Evolutionary conservation across 2,329 filamentous ascomycete species (phyloP).

Genomic region (Aspergillus awamori): DNA sequence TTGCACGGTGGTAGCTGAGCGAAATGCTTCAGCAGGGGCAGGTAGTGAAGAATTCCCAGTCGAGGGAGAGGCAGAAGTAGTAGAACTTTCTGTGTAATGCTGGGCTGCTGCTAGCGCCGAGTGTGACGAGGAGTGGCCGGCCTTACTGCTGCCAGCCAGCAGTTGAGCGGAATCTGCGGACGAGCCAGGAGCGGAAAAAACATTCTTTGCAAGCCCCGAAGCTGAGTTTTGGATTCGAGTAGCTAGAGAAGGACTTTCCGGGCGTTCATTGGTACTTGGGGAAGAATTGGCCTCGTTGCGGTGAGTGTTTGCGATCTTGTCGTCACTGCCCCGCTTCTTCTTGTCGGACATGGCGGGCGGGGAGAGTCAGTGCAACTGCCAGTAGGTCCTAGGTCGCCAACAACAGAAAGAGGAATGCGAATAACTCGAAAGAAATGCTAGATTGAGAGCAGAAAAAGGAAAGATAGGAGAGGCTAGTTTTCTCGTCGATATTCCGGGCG

Average conservation of each 20-base stretch:
- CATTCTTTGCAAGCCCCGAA: conserved; percentile 35
- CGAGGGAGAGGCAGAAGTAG: conserved; percentile 15
- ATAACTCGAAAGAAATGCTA: background rate
- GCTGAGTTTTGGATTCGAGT: conserved; percentile 40
- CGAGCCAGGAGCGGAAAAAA: conserved; percentile 30
- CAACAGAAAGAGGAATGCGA: background rate
- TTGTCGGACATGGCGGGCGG: conserved; percentile 22
- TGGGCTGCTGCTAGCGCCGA: conserved; percentile 25
- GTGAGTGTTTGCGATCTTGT: conserved; percentile 15
- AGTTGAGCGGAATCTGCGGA: conserved; percentile 27
- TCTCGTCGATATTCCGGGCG: background rate
- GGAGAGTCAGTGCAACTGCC: conserved; percentile 10
- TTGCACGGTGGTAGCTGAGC: conserved; percentile 19
- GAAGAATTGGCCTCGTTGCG: conserved; percentile 11
- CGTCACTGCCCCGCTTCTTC: conserved; percentile 27
- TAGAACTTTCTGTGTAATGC: conserved; percentile 17
- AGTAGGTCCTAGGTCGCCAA: background rate
- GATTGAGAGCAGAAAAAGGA: background rate
- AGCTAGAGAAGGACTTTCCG: conserved; percentile 29
- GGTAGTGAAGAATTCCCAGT: conserved; percentile 1
- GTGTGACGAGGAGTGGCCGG: conserved; percentile 21
- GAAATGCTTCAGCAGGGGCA: conserved; percentile 26
- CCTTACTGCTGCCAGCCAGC: conserved; percentile 27
- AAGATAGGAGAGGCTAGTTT: background rate
- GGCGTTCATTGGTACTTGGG: conserved; percentile 12